Base-by-base conservation (phyloP, 2,329 filamentous ascomycete genomes). In the Akanthomyces uredinophilus region DNA sequence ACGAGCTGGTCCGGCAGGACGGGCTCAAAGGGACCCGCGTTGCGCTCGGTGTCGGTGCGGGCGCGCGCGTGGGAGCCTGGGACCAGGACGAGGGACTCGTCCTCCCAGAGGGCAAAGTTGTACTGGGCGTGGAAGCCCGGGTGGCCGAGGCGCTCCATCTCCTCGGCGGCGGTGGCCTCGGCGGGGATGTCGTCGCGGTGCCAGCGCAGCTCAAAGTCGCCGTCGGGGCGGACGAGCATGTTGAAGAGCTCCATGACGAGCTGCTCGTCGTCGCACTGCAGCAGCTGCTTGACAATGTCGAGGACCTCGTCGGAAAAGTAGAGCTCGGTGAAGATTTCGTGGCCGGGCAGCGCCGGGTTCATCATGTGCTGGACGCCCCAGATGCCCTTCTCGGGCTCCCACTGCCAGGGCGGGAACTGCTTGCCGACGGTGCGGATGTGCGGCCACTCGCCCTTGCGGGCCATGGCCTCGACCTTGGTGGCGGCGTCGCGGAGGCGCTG, bases 161-260 rank as follows among this genome's bases (percentile, higher is more conserved):
- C 92, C 69, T 93, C 86, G 22, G 87, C 87, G 0, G 84, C 71
- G 0, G 79, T 81, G 0, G 87, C 90, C 1, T 81, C 79, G n/a
- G 87, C 81, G 3, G 86, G 79, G 52, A 96, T 87, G 70, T 96
- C 91, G 70, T 96, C 92, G 37, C 92, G 80, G 72, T 96, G 92
- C 92, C 92, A 96, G 54, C 88, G 79, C 55, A 96, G 81, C 69
- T 85, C 85, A 69, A 94, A 96, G 66, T 88, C 85, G 3, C 71
- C 67, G 44, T 87, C 85, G 0, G 92, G 92, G 5, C 89, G 80
- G 16, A 96, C 87, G 8, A 96, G 86, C 75, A 96, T 81, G 72
- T 96, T 96, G 76, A 92, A 92, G 20, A 96, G 78, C 75, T 96
- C 92, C 86, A 96, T 90, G 44, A 94, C 88, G 24, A 96, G 78